Percentiles rank a stretch among this genome's conserved stretches.
Conservation (phyloP, 2,329 filamentous ascomycete species). For the Beauveria australis region DNA sequence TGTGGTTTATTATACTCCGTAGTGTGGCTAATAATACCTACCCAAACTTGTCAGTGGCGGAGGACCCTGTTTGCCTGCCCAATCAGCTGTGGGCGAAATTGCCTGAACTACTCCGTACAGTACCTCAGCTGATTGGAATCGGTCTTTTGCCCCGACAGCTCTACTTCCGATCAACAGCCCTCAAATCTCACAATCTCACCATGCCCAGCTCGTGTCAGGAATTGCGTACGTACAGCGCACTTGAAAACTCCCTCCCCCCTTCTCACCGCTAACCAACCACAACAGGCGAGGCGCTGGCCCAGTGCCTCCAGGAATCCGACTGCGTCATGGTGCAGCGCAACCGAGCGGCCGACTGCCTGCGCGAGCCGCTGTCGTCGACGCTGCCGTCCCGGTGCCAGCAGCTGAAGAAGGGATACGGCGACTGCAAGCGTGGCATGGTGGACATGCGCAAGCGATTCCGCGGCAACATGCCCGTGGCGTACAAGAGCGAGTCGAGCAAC, state of each 20-base stretch:
- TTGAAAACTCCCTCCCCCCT: neutral
- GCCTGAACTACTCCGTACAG: too few relatives aligned
- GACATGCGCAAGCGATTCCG: constrained; percentile 99
- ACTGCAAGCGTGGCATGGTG: constrained; percentile 92
- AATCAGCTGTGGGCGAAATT: constrained; percentile 1
- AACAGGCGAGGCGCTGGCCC: constrained; percentile 78
- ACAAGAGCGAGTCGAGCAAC: constrained; percentile 48
- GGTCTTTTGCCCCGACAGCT: neutral
- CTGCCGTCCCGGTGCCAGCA: constrained; percentile 87
- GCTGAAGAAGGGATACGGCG: constrained; percentile 83
- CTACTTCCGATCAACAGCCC: constrained; percentile 3
- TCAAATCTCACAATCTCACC: constrained; percentile 20
- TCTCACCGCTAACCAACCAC: neutral
- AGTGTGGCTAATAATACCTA: neutral
- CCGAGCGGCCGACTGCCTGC: constrained; percentile 79
- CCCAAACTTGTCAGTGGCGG: neutral
- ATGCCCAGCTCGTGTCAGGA: constrained; percentile 98
- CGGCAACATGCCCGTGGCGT: constrained; percentile 78
- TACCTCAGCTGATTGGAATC: neutral
- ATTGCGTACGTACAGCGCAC: constrained; percentile 58
- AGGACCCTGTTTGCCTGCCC: neutral
- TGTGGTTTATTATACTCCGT: too few relatives aligned
- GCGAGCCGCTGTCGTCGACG: constrained; percentile 68
- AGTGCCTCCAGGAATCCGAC: constrained; percentile 93
- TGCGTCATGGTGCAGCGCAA: constrained; percentile 92